These are phyloP conservation scores for Daldinia decipiens DNA, from an alignment of 495 filamentous ascomycete species.

Conservation along the genomic window DNA sequence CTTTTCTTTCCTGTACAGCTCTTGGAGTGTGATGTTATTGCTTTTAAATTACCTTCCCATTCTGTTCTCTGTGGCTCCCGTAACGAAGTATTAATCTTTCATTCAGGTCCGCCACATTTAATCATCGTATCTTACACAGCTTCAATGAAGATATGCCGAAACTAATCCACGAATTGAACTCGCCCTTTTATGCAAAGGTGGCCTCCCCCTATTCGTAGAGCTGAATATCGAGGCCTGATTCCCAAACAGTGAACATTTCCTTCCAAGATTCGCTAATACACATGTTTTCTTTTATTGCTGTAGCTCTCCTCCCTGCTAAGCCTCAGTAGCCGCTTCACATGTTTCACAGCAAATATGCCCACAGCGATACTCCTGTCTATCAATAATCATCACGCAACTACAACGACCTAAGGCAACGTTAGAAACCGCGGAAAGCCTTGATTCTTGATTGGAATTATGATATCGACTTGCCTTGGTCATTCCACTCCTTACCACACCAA, in stretches of 20 bases:
- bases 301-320: conserved; percentile 13
- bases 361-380: conserved; percentile 52
- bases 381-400: conserved; percentile 54
- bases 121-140: conserved; percentile 18
- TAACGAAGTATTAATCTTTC: conserved; percentile 15
- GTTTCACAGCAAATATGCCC: conserved; percentile 55
- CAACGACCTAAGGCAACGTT: conserved; percentile 46
- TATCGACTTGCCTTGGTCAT: conserved; percentile 45
- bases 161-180: conserved; percentile 16
- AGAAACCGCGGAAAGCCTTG: conserved; percentile 3
- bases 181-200: neutral
- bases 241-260: neutral
- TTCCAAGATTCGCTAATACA: conserved; percentile 11
- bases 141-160: conserved; percentile 12
- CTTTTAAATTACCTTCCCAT: conserved; percentile 19
- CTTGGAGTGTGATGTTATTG: neutral
- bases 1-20: neutral
- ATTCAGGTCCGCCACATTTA: conserved; percentile 28
- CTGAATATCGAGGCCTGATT: neutral
- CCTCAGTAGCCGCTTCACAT: conserved; percentile 49
- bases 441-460: neutral
- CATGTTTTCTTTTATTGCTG: neutral
- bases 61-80: conserved; percentile 8
- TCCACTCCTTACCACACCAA: conserved; percentile 56
- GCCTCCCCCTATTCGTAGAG: conserved; percentile 9